A percentile compares a stretch with the other conserved stretches of the same genome.
Conservation (phyloP, 768 basidiomycete genomes). For the Mrakia gelida region DNA sequence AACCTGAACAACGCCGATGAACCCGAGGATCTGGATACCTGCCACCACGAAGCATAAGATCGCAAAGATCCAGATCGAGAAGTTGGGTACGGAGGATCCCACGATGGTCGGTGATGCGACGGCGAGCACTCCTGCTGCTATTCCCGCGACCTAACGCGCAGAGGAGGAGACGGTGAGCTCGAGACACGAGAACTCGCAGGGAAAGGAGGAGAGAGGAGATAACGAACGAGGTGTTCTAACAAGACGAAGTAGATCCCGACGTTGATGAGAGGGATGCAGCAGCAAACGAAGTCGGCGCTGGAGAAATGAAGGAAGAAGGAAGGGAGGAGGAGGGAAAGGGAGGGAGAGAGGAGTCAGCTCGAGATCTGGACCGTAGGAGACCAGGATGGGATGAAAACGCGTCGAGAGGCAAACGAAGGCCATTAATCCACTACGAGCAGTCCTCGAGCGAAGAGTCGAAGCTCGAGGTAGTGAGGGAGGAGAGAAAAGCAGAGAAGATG, state of each 20-base stretch:
- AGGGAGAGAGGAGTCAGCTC: not conserved
- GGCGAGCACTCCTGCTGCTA: constrained; percentile 40
- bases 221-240: constrained; percentile 62
- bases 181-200: not conserved
- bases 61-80: constrained; percentile 68
- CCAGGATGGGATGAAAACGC: not conserved
- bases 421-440: too few relatives aligned
- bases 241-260: constrained; percentile 80
- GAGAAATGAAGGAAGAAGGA: too few relatives aligned
- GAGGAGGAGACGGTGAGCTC: not conserved
- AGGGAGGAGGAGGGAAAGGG: too few relatives aligned
- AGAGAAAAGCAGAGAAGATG: too few relatives aligned
- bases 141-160: constrained; percentile 35
- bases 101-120: constrained; percentile 52
- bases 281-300: constrained; percentile 26
- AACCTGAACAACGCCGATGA: constrained; percentile 76
- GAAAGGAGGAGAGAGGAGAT: not conserved
- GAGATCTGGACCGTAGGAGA: too few relatives aligned
- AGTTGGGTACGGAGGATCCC: constrained; percentile 77
- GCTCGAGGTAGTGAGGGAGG: too few relatives aligned
- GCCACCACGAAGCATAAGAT: constrained; percentile 71
- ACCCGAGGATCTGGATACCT: constrained; percentile 72
- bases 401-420: too few relatives aligned
- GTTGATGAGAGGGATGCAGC: constrained; percentile 72
- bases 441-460: too few relatives aligned